Conservation (phyloP, 2,329 filamentous ascomycete genomes). For the Graphilbum ipis-grandicollis region DNA sequence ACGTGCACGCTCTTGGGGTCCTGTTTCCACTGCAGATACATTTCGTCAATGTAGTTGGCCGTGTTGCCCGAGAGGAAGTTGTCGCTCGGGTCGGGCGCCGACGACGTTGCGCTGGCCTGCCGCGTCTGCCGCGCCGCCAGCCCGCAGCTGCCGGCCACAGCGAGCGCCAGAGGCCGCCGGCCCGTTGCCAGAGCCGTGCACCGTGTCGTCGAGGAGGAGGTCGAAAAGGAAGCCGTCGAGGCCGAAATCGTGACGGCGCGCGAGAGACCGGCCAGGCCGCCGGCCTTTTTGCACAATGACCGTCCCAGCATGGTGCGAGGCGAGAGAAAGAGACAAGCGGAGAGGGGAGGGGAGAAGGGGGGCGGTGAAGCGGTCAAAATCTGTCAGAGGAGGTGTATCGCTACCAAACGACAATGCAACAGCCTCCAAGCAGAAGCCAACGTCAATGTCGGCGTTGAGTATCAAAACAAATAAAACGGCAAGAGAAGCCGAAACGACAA, state of each 20-base stretch:
- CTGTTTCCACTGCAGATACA: slow-evolving; percentile 96
- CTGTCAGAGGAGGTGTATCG: too few species aligned
- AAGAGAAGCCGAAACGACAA: neutral
- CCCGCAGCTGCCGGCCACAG: slow-evolving; percentile 14
- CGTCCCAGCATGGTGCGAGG: slow-evolving; percentile 5
- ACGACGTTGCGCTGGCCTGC: slow-evolving; percentile 36
- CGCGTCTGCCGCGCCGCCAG: slow-evolving; percentile 23
- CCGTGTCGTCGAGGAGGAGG: slow-evolving; percentile 3
- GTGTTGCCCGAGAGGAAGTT: slow-evolving; percentile 94
- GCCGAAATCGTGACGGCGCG: too few species aligned
- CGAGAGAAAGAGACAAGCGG: too few species aligned
- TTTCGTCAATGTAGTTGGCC: slow-evolving; percentile 98
- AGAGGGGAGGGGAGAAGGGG: too few species aligned
- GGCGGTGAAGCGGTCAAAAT: too few species aligned
- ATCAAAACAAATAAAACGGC: too few species aligned
- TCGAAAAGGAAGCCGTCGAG: too few species aligned
- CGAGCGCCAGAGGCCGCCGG: slow-evolving; percentile 32
- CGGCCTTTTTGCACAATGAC: slow-evolving; percentile 7
- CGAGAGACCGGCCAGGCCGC: slow-evolving; percentile 1
- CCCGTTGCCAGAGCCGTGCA: slow-evolving; percentile 20
- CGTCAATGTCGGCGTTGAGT: too few species aligned
- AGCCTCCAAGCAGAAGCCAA: too few species aligned
- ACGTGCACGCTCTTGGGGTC: slow-evolving; percentile 88
- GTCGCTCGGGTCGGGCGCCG: slow-evolving; percentile 65
- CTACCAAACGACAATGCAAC: too few species aligned